phyloP scores from a whole-genome alignment of 2,329 filamentous ascomycete genomes.

The Lasiodiplodia sp. region DNA sequence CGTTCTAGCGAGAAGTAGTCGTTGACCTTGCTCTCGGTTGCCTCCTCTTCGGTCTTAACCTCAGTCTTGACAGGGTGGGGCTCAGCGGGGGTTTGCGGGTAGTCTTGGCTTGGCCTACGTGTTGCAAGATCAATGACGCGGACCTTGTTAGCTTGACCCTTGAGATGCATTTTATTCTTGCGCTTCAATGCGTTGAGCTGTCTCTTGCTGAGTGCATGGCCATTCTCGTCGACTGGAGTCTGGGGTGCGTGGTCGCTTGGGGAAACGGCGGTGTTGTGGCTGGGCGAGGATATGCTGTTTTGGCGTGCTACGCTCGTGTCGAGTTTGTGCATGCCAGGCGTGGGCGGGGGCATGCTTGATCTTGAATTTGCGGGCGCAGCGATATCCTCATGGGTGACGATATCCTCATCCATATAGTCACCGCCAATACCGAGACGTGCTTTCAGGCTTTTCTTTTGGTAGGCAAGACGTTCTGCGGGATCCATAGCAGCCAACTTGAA shows the following conservation, averaged over 20 bases:
- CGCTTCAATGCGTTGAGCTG: slow-evolving; percentile 95
- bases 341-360: slow-evolving; percentile 35
- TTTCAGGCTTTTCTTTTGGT: slow-evolving; percentile 88
- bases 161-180: slow-evolving; percentile 88
- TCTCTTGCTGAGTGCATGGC: slow-evolving; percentile 78
- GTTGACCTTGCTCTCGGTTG: slow-evolving; percentile 60
- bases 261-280: slow-evolving; percentile 51
- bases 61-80: slow-evolving; percentile 67
- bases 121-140: slow-evolving; percentile 86
- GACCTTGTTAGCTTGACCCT: slow-evolving; percentile 87
- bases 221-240: slow-evolving; percentile 57
- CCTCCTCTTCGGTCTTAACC: slow-evolving; percentile 64
- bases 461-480: slow-evolving; percentile 77
- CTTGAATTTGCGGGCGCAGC: slow-evolving; percentile 40
- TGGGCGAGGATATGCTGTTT: slow-evolving; percentile 53
- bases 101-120: slow-evolving; percentile 68
- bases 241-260: slow-evolving; percentile 52
- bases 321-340: slow-evolving; percentile 55
- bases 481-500: slow-evolving; percentile 83
- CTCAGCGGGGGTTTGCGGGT: slow-evolving; percentile 59
- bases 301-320: slow-evolving; percentile 58
- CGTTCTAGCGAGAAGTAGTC: slow-evolving; percentile 95
- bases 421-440: slow-evolving; percentile 85
- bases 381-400: slow-evolving; percentile 72
- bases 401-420: slow-evolving; percentile 83